Evolutionary conservation across 1,284 basidiomycete genomes (phyloP), one percentile per base, ranked within the genome.

Genomic region (Mycena sp.): DNA sequence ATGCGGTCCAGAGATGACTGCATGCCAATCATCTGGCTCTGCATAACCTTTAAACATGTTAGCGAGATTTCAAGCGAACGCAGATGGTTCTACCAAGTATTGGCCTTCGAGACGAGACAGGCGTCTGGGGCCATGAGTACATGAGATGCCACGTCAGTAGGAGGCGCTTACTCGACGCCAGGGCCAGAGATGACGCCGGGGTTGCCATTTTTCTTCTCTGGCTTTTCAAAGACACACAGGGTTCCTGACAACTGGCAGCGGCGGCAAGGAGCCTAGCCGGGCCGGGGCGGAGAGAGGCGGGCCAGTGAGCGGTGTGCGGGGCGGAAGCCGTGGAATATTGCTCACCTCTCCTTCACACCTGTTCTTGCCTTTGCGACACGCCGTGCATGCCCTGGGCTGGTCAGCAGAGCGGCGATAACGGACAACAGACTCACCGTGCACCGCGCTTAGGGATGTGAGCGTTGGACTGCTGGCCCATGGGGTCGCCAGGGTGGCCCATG

Each of bases 171-270:
- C 92, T 94, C 92, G 57, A 90, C 83, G 72, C 90, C 90, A 48
- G 88, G 85, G 45, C 80, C 83, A 56, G 88, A 81, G 69, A 88
- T 78, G 7, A 80, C 79, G 65, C 88, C 87, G 1, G n/a, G n/a
- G n/a, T 79, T 79, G 72, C 81, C 57, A 2, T 43, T 84, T 80
- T 93, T 94, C 82, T 90, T 93, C 77, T 95, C 91, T 71, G 94
- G 94, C 77, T 96, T 97, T 77, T 96, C 96, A 76, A 96, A 98
- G 48, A 98, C 80, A 73, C 95, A 98, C 35, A 85, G 84, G 11
- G 89, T 91, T 12, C 93, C 92, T 73, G 91, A 93, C 52, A 92
- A 82, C 71, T 92, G 87, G 81, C 95, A 98, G 58, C 95, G 89
- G 78, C 92, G 89, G 84, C 96, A 95, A 67, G 93, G 92, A 78